Evolutionary conservation across 345 rosid genomes (phyloP), one percentile per base, ranked within the genome.

Genomic region (Pistacia integerrima): DNA sequence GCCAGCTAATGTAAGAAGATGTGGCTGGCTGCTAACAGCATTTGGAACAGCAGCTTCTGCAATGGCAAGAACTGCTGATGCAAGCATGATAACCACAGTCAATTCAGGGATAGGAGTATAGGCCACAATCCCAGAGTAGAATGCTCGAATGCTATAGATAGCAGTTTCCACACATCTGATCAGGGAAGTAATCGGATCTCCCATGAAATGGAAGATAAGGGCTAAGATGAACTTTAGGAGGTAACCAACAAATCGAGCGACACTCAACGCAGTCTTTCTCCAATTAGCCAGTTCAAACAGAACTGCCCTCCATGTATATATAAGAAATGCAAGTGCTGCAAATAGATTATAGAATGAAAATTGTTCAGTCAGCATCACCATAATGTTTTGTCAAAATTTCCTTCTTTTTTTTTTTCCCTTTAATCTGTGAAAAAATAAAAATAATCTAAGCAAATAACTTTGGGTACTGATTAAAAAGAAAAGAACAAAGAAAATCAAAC

Each of bases 221-320:
- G 97, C 97, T 74, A 94, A 69, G 1, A 78, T 76, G 22, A 93
- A 76, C 86, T 90, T 91, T 12, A 87, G 52, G 77, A 93, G 87
- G 87, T 94, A 87, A 55, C 88, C 87, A 35, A 85, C 73, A 80
- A 91, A 89, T 62, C 82, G 20, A 66, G 86, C 5, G 51, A 91
- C 72, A 38, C 78, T 82, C 25, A 85, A 55, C 60, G 77, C 83
- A 4, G 85, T 82, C 20, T 82, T 92, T 70, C 76, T 86, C 97
- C 97, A 93, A 78, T 90, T 93, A 52, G 91, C 82, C 61, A 91
- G 84, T 74, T 94, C 97, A 3, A 89, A 90, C 80, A 95, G 81
- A 70, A 95, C 96, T 0, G 91, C 92, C 74, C 98, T 90, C 98
- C 99, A 93, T 28, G 94, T 86, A 80, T 90, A 92, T 38, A 87